phyloP scores from a whole-genome alignment of 192 early-diverging fungal genomes.

The Entophlyctis helioformis region DNA sequence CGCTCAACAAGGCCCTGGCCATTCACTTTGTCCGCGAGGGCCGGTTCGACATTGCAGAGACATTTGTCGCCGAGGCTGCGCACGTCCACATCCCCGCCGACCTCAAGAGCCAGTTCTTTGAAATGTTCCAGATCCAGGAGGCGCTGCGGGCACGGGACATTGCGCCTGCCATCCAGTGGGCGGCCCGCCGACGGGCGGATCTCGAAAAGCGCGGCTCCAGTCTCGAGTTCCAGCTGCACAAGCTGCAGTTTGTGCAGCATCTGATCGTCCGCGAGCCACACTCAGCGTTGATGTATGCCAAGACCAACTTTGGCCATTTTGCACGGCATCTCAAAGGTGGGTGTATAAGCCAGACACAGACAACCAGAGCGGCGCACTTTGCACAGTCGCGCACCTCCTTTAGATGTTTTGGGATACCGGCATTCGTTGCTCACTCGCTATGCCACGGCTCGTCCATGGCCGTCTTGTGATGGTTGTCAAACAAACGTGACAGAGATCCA shows the following conservation, averaged over 20 bases:
- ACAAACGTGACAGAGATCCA: slow-evolving; percentile 58
- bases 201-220: slow-evolving; percentile 42
- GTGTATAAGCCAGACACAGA: too few species aligned
- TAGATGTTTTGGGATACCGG: too few species aligned
- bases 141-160: slow-evolving; percentile 50
- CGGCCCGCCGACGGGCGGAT: slow-evolving; percentile 34
- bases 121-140: slow-evolving; percentile 68
- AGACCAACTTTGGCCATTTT: slow-evolving; percentile 53
- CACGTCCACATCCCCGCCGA: slow-evolving; percentile 12
- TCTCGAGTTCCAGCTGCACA: slow-evolving; percentile 84
- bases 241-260: slow-evolving; percentile 66
- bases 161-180: slow-evolving; percentile 66
- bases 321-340: too few species aligned
- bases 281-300: slow-evolving; percentile 68
- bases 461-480: too few species aligned
- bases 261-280: slow-evolving; percentile 27
- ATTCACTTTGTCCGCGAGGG: slow-evolving; percentile 77
- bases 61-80: slow-evolving; percentile 37
- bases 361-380: too few species aligned
- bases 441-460: background rate
- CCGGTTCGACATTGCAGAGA: slow-evolving; percentile 65
- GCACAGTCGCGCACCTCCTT: too few species aligned
- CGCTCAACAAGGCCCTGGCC: slow-evolving; percentile 52
- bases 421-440: background rate
- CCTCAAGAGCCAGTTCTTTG: slow-evolving; percentile 54